Conservation (phyloP, 2,329 filamentous ascomycete genomes). For the Sarocladium strictum region DNA sequence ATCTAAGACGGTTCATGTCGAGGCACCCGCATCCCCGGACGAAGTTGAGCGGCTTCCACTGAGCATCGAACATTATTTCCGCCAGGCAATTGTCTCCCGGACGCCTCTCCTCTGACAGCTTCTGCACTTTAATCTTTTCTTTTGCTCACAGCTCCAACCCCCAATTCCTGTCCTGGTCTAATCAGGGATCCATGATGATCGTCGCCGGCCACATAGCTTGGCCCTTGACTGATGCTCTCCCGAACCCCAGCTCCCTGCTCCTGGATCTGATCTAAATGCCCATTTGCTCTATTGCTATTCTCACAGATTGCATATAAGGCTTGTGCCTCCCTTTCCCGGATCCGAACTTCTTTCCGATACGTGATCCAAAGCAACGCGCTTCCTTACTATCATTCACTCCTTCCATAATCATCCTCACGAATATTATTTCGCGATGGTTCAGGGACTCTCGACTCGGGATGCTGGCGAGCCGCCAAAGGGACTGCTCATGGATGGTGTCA, state of each 20-base stretch:
- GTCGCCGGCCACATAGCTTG: neutral
- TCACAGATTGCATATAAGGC: neutral
- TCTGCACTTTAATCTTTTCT: neutral
- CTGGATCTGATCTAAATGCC: neutral
- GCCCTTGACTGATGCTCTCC: conserved; percentile 2
- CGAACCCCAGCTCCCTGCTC: neutral
- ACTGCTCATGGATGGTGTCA: conserved; percentile 9
- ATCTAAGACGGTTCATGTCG: neutral
- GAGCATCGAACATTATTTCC: neutral
- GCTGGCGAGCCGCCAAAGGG: neutral
- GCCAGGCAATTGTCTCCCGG: neutral
- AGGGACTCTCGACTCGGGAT: neutral
- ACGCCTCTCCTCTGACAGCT: neutral
- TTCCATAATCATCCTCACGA: neutral
- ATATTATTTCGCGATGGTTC: neutral
- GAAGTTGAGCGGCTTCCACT: conserved; percentile 15
- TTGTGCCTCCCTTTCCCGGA: neutral
- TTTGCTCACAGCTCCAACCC: neutral
- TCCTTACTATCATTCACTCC: neutral
- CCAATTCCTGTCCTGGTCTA: neutral
- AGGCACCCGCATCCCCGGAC: conserved; percentile 27
- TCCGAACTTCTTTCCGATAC: neutral
- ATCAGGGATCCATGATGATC: conserved; percentile 2
- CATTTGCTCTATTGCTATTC: neutral
- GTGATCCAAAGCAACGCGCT: neutral